These are phyloP conservation scores for Calonectria pauciramosa DNA, from an alignment of 2,329 filamentous ascomycete species.

Conservation along the genomic window DNA sequence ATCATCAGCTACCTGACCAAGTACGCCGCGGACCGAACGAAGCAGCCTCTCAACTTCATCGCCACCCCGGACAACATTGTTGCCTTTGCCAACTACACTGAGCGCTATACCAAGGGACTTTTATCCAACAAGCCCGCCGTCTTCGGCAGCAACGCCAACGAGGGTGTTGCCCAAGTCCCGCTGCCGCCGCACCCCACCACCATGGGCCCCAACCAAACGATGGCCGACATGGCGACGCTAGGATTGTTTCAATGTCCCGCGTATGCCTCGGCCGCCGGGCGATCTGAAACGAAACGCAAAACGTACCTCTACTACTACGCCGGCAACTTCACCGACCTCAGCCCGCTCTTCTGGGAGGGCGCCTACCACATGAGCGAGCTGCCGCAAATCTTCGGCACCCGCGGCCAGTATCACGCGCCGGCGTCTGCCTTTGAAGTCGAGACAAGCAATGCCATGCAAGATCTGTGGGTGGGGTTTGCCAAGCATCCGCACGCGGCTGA, in stretches of 20 bases:
- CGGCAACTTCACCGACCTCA: background rate
- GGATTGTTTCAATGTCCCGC: background rate
- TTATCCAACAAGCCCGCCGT: background rate
- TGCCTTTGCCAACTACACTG: background rate
- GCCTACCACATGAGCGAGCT: slow-evolving; percentile 9
- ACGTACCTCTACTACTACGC: background rate
- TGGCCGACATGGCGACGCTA: background rate
- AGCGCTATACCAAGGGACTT: background rate
- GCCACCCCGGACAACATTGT: background rate
- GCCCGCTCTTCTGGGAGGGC: background rate
- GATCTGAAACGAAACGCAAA: background rate
- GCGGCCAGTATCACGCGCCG: background rate
- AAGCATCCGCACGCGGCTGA: background rate
- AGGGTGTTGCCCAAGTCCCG: background rate
- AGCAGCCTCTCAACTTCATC: background rate
- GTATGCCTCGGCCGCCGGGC: background rate
- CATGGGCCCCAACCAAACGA: background rate
- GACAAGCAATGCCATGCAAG: background rate
- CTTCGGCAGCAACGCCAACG: slow-evolving; percentile 3
- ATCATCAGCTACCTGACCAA: background rate
- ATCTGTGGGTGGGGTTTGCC: background rate
- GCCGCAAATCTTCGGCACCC: background rate
- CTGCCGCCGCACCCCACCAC: background rate
- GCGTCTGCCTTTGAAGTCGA: background rate
- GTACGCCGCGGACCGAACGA: background rate